Evolutionary conservation across 352 stramenopile genomes (phyloP).

Genomic region (Halophytophthora batemanensis): DNA sequence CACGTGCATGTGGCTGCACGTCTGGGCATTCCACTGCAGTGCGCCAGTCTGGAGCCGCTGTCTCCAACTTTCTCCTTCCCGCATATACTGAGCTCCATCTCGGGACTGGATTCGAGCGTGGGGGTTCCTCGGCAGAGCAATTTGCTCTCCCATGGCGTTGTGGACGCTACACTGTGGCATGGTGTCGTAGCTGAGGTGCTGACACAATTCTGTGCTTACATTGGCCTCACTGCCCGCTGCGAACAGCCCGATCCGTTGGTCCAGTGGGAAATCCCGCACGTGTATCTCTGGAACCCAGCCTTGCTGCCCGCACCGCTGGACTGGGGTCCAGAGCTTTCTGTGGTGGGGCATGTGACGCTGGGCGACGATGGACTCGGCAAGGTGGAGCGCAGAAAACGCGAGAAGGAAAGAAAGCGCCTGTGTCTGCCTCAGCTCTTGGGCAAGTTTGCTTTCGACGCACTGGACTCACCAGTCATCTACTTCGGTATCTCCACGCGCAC

Average conservation of each 20-base stretch:
- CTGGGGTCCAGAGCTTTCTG: conserved; percentile 35
- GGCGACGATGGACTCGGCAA: conserved; percentile 14
- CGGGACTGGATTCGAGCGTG: conserved; percentile 13
- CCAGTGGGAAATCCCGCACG: conserved; percentile 42
- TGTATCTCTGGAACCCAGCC: conserved; percentile 44
- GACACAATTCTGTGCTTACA: conserved; percentile 41
- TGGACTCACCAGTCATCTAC: conserved; percentile 30
- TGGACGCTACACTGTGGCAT: conserved; percentile 27
- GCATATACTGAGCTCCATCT: conserved; percentile 32
- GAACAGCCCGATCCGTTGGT: conserved; percentile 22
- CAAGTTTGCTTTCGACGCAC: conserved; percentile 18
- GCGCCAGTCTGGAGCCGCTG: conserved; percentile 32
- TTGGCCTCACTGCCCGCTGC: conserved; percentile 32
- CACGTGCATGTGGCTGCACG: conserved; percentile 48
- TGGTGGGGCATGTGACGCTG: conserved; percentile 37
- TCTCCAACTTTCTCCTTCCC: conserved; percentile 43
- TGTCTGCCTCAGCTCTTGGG: conserved; percentile 9
- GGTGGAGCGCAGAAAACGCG: conserved; percentile 10
- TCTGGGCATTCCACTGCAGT: conserved; percentile 50
- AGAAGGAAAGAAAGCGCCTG: conserved; percentile 20
- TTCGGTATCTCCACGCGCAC: conserved; percentile 35
- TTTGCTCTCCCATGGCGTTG: conserved; percentile 30
- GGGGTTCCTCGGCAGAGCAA: conserved; percentile 33
- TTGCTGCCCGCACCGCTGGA: conserved; percentile 38
- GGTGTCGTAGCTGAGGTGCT: conserved; percentile 30